phyloP scores from a whole-genome alignment of 2,329 filamentous ascomycete genomes.

The Ascochyta viciae-villosae region DNA sequence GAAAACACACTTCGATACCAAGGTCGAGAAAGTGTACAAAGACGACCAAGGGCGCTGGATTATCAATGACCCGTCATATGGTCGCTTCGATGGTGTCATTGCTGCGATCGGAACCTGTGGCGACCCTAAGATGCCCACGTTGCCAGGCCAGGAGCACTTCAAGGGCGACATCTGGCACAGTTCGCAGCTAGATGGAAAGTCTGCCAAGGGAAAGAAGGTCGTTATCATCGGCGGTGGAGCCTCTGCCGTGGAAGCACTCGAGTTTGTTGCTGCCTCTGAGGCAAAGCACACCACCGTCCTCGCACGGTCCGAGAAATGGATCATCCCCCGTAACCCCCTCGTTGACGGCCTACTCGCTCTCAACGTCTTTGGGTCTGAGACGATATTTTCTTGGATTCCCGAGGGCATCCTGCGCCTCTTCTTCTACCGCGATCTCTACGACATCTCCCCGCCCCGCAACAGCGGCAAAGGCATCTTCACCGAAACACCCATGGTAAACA shows the following conservation, averaged over 20 bases:
- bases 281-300: constrained; percentile 76
- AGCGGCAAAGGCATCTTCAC: constrained; percentile 75
- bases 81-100: constrained; percentile 79
- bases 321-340: constrained; percentile 80
- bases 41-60: constrained; percentile 76
- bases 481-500: constrained; percentile 88
- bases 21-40: constrained; percentile 73
- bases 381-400: constrained; percentile 76
- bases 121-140: constrained; percentile 73
- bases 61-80: constrained; percentile 73
- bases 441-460: constrained; percentile 68
- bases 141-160: constrained; percentile 76
- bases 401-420: constrained; percentile 76
- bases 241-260: constrained; percentile 81
- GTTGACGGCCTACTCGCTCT: constrained; percentile 76
- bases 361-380: constrained; percentile 83
- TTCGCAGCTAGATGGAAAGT: constrained; percentile 74
- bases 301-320: constrained; percentile 83
- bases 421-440: constrained; percentile 82
- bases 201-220: constrained; percentile 76
- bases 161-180: constrained; percentile 78
- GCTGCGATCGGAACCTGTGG: constrained; percentile 83
- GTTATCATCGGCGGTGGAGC: constrained; percentile 80
- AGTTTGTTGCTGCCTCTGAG: constrained; percentile 73
- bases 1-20: constrained; percentile 74